phyloP scores from a whole-genome alignment of 805 yeast genomes.

The Kodamaea fukazawae region DNA sequence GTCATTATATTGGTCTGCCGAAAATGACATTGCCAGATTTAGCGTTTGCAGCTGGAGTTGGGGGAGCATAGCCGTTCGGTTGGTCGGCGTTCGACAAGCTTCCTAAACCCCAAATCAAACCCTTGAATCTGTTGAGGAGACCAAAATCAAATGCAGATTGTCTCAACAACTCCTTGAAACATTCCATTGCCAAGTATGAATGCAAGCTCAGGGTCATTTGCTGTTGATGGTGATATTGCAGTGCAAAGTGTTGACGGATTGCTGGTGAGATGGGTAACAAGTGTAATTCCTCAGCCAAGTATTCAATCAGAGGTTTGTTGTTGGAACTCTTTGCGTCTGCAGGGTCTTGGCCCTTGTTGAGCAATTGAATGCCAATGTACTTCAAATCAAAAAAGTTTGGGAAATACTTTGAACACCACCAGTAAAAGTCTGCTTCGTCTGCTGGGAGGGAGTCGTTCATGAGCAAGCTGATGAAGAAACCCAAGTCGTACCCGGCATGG shows the following conservation, averaged over 20 bases:
- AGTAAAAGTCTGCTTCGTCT: constrained; percentile 72
- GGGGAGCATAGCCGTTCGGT: constrained; percentile 3
- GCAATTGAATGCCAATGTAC: constrained; percentile 39
- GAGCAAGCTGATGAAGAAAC: constrained; percentile 76
- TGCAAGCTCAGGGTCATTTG: constrained; percentile 52
- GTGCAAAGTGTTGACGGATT: constrained; percentile 31
- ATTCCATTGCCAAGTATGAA: constrained; percentile 61
- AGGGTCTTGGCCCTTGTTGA: constrained; percentile 22
- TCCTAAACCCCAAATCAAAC: constrained; percentile 53
- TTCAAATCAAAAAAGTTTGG: constrained; percentile 86
- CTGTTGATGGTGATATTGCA: constrained; percentile 23
- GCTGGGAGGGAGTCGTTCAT: constrained; percentile 76
- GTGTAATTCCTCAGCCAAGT: constrained; percentile 63
- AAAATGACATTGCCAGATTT: constrained; percentile 23
- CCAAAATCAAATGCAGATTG: constrained; percentile 21
- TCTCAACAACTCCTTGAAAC: constrained; percentile 56
- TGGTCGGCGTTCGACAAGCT: constrained; percentile 15
- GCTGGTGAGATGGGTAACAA: constrained; percentile 60
- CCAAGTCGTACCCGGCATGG: constrained; percentile 93
- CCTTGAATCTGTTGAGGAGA: constrained; percentile 38
- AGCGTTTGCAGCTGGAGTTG: background rate
- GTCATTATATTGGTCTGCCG: constrained; percentile 23
- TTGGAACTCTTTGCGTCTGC: constrained; percentile 14
- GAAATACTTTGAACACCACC: constrained; percentile 69
- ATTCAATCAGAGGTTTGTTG: constrained; percentile 52